Base-by-base conservation (phyloP, 2,329 filamentous ascomycete genomes). In the Colletotrichum ledebouriae region DNA sequence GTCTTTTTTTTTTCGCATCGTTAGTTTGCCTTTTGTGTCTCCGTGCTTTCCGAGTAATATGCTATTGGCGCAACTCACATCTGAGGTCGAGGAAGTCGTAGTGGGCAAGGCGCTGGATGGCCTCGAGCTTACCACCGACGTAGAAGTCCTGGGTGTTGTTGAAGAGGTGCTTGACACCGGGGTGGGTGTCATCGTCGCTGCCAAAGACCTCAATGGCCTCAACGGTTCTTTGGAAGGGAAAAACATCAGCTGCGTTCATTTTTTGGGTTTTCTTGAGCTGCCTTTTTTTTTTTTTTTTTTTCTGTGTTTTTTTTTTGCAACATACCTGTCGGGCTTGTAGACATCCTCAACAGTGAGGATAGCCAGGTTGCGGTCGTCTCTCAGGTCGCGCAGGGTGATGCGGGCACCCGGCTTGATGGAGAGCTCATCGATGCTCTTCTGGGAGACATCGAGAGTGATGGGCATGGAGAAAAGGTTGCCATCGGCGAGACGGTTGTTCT, bases 61-160 rank as follows among this genome's bases (percentile, higher is more conserved):
- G 17, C 17, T 50, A 34, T 17, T n/a, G 33, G 34, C 22, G 34
- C 22, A 22, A 59, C 91, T 81, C 86, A 93, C 92, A 98, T 85
- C 96, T 90, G 68, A 98, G 89, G 77, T 93, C 96, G 74, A 98
- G 93, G 85, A 98, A 98, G 85, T 99, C 96, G 85, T 99, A 99
- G 87, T 99, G 96, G 85, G 97, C 94, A 70, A 97, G 88, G 74
- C 94, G 92, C 87, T 95, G 95, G 79, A 99, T 90, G 71, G 96
- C 96, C 79, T 98, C 93, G 72, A 99, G 84, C 89, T 97, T 98
- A 79, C 96, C 96, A 78, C 96, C 96, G 71, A 99, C 88, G 82
- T 98, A 98, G 81, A 90, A 97, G 70, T 97, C 94, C 76, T 93
- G 86, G 71, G 92, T 91, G 42, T 89, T 91, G 76, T 90, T 87